Percentiles rank a stretch among this genome's conserved stretches.
phyloP scores from a whole-genome alignment of 1,139 yeast genomes.

The Eremothecium coryli region DNA sequence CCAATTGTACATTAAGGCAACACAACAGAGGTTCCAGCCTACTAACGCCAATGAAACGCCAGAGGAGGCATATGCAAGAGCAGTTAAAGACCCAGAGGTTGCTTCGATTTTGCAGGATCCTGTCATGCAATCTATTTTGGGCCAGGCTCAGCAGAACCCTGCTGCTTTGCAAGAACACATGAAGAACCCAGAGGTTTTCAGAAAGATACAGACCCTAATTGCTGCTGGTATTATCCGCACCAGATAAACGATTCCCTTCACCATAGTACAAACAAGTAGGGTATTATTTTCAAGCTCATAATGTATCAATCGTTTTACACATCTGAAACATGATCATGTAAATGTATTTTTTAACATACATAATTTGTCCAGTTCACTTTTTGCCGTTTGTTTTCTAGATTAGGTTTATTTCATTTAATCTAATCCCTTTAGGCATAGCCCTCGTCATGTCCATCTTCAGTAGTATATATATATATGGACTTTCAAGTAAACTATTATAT shows the following conservation, averaged over 20 bases:
- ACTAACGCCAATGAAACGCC: constrained; percentile 85
- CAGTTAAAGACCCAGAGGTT: constrained; percentile 88
- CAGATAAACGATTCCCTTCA: constrained; percentile 45
- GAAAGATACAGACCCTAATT: constrained; percentile 80
- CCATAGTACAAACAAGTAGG: too few relatives aligned
- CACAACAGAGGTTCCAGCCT: constrained; percentile 63
- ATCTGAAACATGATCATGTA: too few relatives aligned
- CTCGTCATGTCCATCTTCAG: too few relatives aligned
- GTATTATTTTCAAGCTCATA: too few relatives aligned
- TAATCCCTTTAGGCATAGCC: too few relatives aligned
- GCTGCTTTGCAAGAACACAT: constrained; percentile 96
- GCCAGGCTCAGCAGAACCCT: constrained; percentile 91
- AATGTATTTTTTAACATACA: too few relatives aligned
- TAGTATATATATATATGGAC: too few relatives aligned
- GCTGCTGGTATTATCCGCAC: constrained; percentile 98
- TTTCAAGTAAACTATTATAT: too few relatives aligned
- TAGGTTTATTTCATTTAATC: too few relatives aligned
- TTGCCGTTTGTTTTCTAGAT: too few relatives aligned
- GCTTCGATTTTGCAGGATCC: constrained; percentile 89
- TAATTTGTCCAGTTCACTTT: too few relatives aligned
- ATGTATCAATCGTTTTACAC: too few relatives aligned
- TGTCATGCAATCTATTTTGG: constrained; percentile 89
- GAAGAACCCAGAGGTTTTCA: constrained; percentile 89
- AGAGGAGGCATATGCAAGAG: constrained; percentile 89
- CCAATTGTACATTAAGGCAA: constrained; percentile 69